Conservation (phyloP, 805 yeast species). For the Komagataella mondaviorum region DNA sequence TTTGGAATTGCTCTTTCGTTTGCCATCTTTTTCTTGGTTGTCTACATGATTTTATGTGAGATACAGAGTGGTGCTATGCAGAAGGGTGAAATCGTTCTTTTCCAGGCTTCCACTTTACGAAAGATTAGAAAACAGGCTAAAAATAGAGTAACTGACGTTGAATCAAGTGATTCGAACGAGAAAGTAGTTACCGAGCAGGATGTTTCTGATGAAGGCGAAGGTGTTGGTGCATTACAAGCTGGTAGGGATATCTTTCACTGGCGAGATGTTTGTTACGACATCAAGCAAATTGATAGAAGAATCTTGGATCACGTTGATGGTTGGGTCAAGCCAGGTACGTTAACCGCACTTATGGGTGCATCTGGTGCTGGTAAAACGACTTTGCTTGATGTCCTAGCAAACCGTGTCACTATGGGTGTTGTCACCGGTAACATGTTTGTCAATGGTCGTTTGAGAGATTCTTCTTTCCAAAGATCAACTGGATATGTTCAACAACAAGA, state of each 20-base stretch:
- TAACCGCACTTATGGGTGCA: constrained; percentile 62
- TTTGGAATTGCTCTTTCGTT: constrained; percentile 55
- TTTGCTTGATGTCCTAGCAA: constrained; percentile 36
- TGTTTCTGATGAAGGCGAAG: constrained; percentile 13
- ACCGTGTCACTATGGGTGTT: constrained; percentile 40
- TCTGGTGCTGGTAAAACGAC: constrained; percentile 58
- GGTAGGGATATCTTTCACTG: constrained; percentile 56
- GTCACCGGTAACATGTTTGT: constrained; percentile 47
- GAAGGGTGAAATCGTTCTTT: constrained; percentile 59
- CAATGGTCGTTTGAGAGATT: constrained; percentile 33
- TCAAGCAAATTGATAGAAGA: constrained; percentile 46
- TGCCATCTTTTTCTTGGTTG: constrained; percentile 34
- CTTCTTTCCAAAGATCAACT: constrained; percentile 37
- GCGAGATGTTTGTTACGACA: constrained; percentile 63
- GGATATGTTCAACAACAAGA: constrained; percentile 54
- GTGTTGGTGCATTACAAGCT: constrained; percentile 14
- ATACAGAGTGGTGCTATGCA: constrained; percentile 47
- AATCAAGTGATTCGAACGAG: constrained; percentile 12
- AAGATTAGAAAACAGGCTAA: constrained; percentile 28
- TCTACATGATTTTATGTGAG: constrained; percentile 44
- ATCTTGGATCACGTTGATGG: constrained; percentile 60
- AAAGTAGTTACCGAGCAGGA: constrained; percentile 11
- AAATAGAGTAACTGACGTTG: constrained; percentile 7
- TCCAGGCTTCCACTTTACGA: constrained; percentile 33
- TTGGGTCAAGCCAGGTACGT: constrained; percentile 73